Evolutionary conservation across 441 rosid genomes (phyloP), one percentile per base, ranked within the genome.

Genomic region (Corymbia calophylla): DNA sequence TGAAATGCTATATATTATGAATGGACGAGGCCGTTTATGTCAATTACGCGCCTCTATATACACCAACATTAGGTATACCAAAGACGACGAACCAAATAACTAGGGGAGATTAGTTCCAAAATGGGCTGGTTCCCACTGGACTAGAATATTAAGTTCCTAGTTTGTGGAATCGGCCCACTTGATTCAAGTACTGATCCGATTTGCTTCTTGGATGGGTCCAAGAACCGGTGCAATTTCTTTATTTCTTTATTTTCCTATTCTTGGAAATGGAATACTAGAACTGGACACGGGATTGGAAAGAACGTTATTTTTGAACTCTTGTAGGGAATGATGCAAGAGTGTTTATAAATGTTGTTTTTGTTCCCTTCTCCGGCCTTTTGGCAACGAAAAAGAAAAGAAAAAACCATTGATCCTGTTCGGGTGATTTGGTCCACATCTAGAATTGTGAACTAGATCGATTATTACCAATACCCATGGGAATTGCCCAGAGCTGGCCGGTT

Each of bases 61-160:
- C 21, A 18, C 44, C 44, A 9, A 7, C 56, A 21, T 18, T 53
- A 54, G 56, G 56, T 54, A 54, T 17, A 53, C 5, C 9, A 66
- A 66, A n/a, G 12, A 66, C 5, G 6, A 4, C 0, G 39, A 66
- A 66, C 21, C 11, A 29, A 29, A 0, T 0, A 29, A 62, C 6
- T 66, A n/a, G 21, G 5, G 0, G 32, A 31, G 39, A n/a, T 31
- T 3, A 0, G 3, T n/a, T 31, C 3, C 2, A 16, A 1, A 0
- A 1, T 66, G 10, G 11, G 4, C 8, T 8, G 23, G 15, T 8
- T 66, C 39, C 17, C 0, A 2, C 0, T 64, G 5, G 21, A n/a
- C 9, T 3, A 8, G 21, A 14, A 64, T 17, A 19, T 1, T 64
- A 5, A 9, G 1, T 64, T n/a, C 18, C 2, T 0, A 15, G 5